Base-by-base conservation (phyloP, 2,329 filamentous ascomycete species). In the Phaeophleospora eucalypticola region DNA sequence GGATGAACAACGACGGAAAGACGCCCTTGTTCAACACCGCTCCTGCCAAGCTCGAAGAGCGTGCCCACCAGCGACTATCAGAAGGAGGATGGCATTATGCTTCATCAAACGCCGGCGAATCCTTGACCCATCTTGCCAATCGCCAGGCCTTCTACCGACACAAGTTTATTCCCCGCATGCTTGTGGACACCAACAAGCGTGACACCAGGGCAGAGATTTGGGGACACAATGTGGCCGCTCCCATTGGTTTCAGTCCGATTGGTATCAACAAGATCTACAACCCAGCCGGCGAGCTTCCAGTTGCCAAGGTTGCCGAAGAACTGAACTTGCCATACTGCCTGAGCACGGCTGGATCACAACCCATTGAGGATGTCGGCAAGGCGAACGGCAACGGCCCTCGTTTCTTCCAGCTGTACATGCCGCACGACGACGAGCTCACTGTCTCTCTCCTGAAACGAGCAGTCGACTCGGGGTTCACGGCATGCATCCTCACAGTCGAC, bases 231-330 rank as follows among this genome's bases (percentile, higher is more conserved):
- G 75, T 80, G 12, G 69, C 74, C 2, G 80, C 79, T 0, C 81
- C 81, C 0, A 77, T 84, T 41, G 80, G 79, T n/a, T 81, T 84
- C 57, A 78, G 81, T 0, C 80, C 81, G 2, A 76, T 84, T 20
- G 81, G 81, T 3, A 83, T 84, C 55, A 83, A 84, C 67, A 77
- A 78, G 51, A 84, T 84, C 56, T 84, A 83, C 66, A 73, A 84
- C 55, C 71, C 74, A 0, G 60, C 66, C 0, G 81, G 77, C 33
- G 82, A 85, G 58, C 60, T 81, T 0, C 73, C 78, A 0, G 80
- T 83, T 1, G 79, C 81, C 8, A 75, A 74, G 46, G 78, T 80
- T 0, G 80, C 80, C 0, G 71, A 72, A n/a, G 78, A 82, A 53
- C 65, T 83, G 2, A 76, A 77, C 17, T 62, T 84, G 1, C 76